Evolutionary conservation across 2,329 filamentous ascomycete genomes (phyloP).

Genomic region (Coleophoma crateriformis): DNA sequence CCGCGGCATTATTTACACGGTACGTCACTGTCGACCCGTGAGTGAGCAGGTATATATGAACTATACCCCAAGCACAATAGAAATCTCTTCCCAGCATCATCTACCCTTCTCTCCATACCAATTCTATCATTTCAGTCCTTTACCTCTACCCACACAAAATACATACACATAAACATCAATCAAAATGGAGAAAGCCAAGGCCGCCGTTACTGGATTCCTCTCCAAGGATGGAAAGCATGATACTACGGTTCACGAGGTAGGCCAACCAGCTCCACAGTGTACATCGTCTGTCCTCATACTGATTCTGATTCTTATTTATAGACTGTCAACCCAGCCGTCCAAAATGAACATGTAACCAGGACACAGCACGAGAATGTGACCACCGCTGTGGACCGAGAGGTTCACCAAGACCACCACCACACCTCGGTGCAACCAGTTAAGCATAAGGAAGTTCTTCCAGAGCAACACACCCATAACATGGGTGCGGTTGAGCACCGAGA

Average conservation of each 20-base stretch:
- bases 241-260: slow-evolving; percentile 61
- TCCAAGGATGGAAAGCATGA: slow-evolving; percentile 57
- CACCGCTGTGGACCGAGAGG: slow-evolving; percentile 60
- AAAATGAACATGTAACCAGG: slow-evolving; percentile 53
- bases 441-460: slow-evolving; percentile 48
- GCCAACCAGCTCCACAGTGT: background rate
- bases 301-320: slow-evolving; percentile 1
- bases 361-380: slow-evolving; percentile 56
- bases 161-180: slow-evolving; percentile 1
- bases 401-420: slow-evolving; percentile 70
- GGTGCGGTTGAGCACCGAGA: slow-evolving; percentile 53
- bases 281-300: background rate
- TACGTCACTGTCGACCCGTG: too few relatives aligned
- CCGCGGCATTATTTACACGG: too few relatives aligned
- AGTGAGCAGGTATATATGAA: too few relatives aligned
- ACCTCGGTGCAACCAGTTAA: slow-evolving; percentile 61
- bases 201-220: slow-evolving; percentile 55
- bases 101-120: background rate
- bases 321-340: slow-evolving; percentile 52
- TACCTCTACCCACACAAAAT: background rate
- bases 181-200: slow-evolving; percentile 60
- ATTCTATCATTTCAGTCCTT: background rate
- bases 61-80: too few relatives aligned
- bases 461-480: slow-evolving; percentile 57
- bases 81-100: background rate